Evolutionary conservation across 83 land plant genomes (phyloP).

Genomic region (Picea abies): DNA sequence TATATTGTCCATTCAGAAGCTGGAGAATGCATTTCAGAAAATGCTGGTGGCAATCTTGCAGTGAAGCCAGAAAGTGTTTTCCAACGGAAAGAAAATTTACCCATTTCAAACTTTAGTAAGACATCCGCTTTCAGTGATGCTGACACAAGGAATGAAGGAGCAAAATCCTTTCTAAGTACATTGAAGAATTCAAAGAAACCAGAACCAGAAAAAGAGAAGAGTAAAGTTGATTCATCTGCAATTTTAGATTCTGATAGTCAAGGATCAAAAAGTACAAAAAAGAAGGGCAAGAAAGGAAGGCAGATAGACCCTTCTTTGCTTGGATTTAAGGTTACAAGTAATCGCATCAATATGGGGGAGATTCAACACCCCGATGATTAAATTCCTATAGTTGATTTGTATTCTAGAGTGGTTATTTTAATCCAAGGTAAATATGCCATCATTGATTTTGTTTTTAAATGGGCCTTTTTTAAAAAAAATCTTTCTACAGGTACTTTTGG

Average conservation of each 20-base stretch:
- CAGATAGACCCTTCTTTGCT: slow-evolving; percentile 96
- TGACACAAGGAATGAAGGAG: slow-evolving; percentile 29
- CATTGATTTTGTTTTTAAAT: neutral
- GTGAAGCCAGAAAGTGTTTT: slow-evolving; percentile 6
- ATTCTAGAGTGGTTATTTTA: neutral
- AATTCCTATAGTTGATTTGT: slow-evolving; percentile 3
- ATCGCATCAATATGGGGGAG: slow-evolving; percentile 98
- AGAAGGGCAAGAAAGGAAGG: slow-evolving; percentile 94
- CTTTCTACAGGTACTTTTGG: neutral
- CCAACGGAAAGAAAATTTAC: slow-evolving; percentile 12
- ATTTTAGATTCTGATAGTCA: slow-evolving; percentile 26
- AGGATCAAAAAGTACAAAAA: slow-evolving; percentile 56
- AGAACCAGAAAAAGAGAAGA: slow-evolving; percentile 13
- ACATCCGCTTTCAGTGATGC: slow-evolving; percentile 46
- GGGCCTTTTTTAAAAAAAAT: neutral
- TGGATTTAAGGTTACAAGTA: slow-evolving; percentile 96
- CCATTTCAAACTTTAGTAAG: slow-evolving; percentile 16
- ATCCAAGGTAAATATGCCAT: slow-evolving; percentile 12
- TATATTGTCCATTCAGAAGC: neutral
- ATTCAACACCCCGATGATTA: slow-evolving; percentile 89
- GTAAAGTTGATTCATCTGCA: neutral
- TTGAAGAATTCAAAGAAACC: slow-evolving; percentile 56
- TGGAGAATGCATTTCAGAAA: neutral
- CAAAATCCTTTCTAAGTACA: slow-evolving; percentile 56
- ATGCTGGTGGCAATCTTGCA: neutral